Conservation (phyloP, 2,329 filamentous ascomycete genomes). For the Botrytis hyacinthi region DNA sequence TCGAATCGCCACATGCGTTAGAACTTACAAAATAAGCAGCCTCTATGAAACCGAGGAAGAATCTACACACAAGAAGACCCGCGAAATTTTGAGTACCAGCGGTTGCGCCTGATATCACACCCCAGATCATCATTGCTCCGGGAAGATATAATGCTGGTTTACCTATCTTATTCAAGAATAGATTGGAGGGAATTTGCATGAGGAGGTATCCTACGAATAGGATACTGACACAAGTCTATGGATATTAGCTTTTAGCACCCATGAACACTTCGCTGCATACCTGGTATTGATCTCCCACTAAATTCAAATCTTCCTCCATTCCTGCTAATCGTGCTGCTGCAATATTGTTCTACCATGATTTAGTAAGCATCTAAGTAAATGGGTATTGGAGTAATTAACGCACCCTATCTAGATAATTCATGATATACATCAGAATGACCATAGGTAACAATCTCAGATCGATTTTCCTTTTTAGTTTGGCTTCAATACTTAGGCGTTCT, state of each 20-base stretch:
- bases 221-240: conserved; percentile 43
- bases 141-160: conserved; percentile 52
- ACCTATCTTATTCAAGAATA: conserved; percentile 49
- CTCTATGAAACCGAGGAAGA: conserved; percentile 54
- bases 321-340: conserved; percentile 54
- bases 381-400: not conserved
- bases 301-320: conserved; percentile 44
- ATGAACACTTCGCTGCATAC: conserved; percentile 30
- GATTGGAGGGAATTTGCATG: conserved; percentile 49
- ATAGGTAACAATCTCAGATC: conserved; percentile 64
- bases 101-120: conserved; percentile 48
- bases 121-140: conserved; percentile 49
- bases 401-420: conserved; percentile 60
- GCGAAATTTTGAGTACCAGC: conserved; percentile 48
- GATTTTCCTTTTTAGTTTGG: conserved; percentile 60
- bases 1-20: no score
- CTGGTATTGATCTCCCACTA: conserved; percentile 44
- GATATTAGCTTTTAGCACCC: not conserved
- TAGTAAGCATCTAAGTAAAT: not conserved
- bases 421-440: conserved; percentile 67
- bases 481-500: conserved; percentile 52
- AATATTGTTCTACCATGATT: conserved; percentile 49
- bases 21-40: conserved; percentile 52
- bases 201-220: conserved; percentile 43
- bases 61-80: conserved; percentile 47